phyloP scores from a whole-genome alignment of 768 basidiomycete genomes.

The Leccinum broughii region DNA sequence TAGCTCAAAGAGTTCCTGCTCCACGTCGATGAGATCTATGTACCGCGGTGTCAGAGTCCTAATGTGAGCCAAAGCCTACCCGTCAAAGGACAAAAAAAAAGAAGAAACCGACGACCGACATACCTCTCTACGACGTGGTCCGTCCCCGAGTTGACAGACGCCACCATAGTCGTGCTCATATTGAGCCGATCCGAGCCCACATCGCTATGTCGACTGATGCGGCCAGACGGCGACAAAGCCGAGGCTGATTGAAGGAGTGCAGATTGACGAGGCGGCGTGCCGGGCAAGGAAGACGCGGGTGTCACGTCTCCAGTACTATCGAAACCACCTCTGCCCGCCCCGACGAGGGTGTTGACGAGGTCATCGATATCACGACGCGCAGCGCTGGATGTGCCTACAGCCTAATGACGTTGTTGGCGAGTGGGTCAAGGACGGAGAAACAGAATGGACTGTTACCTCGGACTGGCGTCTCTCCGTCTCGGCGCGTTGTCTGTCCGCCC shows the following conservation, averaged over 20 bases:
- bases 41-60: constrained; percentile 66
- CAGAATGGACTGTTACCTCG: constrained; percentile 19
- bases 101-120: constrained; percentile 20
- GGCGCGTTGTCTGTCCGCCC: constrained; percentile 64
- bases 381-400: constrained; percentile 40
- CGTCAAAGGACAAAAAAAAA: neutral
- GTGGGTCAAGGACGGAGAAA: too few species aligned
- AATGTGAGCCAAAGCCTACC: constrained; percentile 5
- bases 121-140: constrained; percentile 74
- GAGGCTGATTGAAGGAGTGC: constrained; percentile 38
- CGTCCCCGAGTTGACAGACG: constrained; percentile 53
- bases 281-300: constrained; percentile 70
- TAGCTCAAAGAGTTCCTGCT: constrained; percentile 87
- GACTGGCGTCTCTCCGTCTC: constrained; percentile 43
- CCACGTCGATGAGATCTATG: constrained; percentile 81
- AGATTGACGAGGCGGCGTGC: constrained; percentile 57
- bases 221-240: constrained; percentile 50
- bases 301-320: constrained; percentile 63
- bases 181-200: constrained; percentile 49
- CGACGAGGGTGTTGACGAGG: constrained; percentile 60
- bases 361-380: constrained; percentile 66
- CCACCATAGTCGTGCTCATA: constrained; percentile 46
- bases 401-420: too few species aligned
- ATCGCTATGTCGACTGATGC: constrained; percentile 73
- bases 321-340: constrained; percentile 45